A percentile compares a stretch with the other conserved stretches of the same genome.
Conservation (phyloP, 2,329 filamentous ascomycete species). For the Atkinsonella hypoxylon region DNA sequence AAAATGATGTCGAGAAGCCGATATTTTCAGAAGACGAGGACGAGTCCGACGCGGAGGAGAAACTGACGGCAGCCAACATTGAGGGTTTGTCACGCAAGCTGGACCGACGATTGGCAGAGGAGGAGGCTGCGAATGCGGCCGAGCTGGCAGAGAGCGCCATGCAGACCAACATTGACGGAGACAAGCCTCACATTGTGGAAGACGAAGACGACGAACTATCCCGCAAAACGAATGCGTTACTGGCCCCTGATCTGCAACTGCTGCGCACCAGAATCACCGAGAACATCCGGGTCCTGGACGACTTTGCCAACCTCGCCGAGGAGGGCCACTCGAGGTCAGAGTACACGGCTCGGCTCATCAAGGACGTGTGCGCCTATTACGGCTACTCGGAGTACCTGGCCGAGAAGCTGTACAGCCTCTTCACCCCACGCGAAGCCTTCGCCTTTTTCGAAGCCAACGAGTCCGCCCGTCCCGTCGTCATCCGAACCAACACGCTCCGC, state of each 20-base stretch:
- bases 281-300: slow-evolving; percentile 80
- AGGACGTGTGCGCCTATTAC: slow-evolving; percentile 93
- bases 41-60: slow-evolving; percentile 77
- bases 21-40: slow-evolving; percentile 96
- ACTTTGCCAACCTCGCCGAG: slow-evolving; percentile 73
- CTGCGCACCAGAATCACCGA: slow-evolving; percentile 84
- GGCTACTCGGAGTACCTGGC: slow-evolving; percentile 92
- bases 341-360: slow-evolving; percentile 75
- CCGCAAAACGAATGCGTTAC: slow-evolving; percentile 46
- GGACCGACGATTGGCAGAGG: slow-evolving; percentile 63
- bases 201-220: slow-evolving; percentile 49
- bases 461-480: slow-evolving; percentile 81
- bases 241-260: slow-evolving; percentile 84
- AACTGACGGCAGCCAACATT: slow-evolving; percentile 90
- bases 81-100: slow-evolving; percentile 79
- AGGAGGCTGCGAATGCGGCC: slow-evolving; percentile 71
- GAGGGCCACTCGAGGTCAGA: slow-evolving; percentile 73
- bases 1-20: slow-evolving; percentile 35
- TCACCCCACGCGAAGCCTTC: slow-evolving; percentile 86
- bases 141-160: slow-evolving; percentile 77
- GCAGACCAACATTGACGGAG: slow-evolving; percentile 85
- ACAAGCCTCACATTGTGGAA: slow-evolving; percentile 56
- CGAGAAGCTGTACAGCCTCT: slow-evolving; percentile 87
- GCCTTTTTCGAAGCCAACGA: slow-evolving; percentile 99
- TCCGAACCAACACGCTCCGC: slow-evolving; percentile 90